phyloP scores from a whole-genome alignment of 805 yeast genomes.

The Kodamaea kakaduensis region DNA sequence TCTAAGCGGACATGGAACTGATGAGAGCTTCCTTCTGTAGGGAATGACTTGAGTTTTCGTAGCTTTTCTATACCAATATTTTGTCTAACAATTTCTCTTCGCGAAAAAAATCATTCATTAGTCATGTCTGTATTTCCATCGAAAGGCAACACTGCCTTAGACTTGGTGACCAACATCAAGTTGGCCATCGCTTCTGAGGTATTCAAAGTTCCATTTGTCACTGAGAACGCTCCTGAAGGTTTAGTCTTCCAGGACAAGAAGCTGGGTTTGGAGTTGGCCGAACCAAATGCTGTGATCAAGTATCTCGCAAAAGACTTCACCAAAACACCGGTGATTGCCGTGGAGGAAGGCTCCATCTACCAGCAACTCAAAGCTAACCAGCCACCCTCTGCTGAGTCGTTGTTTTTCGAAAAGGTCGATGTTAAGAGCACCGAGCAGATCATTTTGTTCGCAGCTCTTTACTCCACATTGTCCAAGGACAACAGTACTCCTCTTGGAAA shows the following conservation, averaged over 20 bases:
- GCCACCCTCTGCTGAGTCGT: slow-evolving; percentile 1
- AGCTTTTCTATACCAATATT: too few species aligned
- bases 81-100: too few species aligned
- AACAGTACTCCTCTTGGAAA: slow-evolving; percentile 6
- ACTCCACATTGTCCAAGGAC: slow-evolving; percentile 27
- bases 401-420: slow-evolving; percentile 13
- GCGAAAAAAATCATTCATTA: neutral
- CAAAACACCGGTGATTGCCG: slow-evolving; percentile 26
- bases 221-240: slow-evolving; percentile 9
- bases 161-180: slow-evolving; percentile 24
- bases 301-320: slow-evolving; percentile 52
- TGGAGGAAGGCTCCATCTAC: slow-evolving; percentile 45
- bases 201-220: slow-evolving; percentile 7
- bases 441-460: slow-evolving; percentile 56
- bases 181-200: slow-evolving; percentile 21
- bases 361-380: slow-evolving; percentile 32
- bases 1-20: too few species aligned
- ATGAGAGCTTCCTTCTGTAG: too few species aligned
- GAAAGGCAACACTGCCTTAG: slow-evolving; percentile 12
- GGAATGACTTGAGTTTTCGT: too few species aligned
- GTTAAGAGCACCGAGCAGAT: slow-evolving; percentile 46
- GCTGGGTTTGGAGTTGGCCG: slow-evolving; percentile 47
- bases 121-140: slow-evolving; percentile 11
- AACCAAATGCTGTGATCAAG: slow-evolving; percentile 68
- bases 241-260: slow-evolving; percentile 20